These are phyloP conservation scores for Pseudocercospora eumusae DNA, from an alignment of 2,329 filamentous ascomycete genomes.

Conservation along the genomic window DNA sequence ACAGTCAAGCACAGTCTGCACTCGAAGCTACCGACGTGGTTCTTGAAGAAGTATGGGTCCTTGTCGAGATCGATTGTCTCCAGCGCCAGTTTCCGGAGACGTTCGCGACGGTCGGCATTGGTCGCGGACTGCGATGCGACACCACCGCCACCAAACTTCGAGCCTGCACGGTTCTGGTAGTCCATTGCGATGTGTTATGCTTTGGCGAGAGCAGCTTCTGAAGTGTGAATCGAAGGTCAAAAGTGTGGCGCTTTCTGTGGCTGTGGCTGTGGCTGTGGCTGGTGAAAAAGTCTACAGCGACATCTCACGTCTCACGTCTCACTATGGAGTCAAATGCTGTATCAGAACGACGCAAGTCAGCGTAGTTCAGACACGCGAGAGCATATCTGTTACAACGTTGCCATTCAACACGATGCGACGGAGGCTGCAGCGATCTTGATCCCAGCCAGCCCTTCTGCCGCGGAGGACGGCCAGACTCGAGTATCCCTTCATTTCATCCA, in stretches of 20 bases:
- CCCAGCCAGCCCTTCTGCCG: slow-evolving; percentile 16
- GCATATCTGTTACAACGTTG: no score
- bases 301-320: no score
- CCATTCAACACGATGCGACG: no score
- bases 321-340: no score
- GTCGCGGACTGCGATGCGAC: slow-evolving; percentile 91
- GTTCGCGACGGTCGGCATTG: slow-evolving; percentile 95
- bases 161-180: slow-evolving; percentile 84
- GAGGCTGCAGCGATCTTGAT: slow-evolving; percentile 14
- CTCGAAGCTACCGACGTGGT: slow-evolving; percentile 97
- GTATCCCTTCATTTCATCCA: slow-evolving; percentile 17
- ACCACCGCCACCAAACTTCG: slow-evolving; percentile 96
- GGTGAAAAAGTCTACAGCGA: background rate
- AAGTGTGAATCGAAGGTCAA: no score
- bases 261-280: background rate
- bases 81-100: slow-evolving; percentile 94
- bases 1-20: slow-evolving; percentile 95
- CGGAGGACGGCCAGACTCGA: slow-evolving; percentile 14
- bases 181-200: slow-evolving; percentile 33
- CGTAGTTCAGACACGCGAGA: no score
- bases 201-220: background rate
- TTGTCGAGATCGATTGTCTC: slow-evolving; percentile 99
- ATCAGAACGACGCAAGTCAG: no score
- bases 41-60: slow-evolving; percentile 99
- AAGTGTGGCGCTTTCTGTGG: background rate